Percentiles rank a stretch among this genome's conserved stretches.
These are phyloP conservation scores for Mycena galericulata DNA, from an alignment of 768 basidiomycete genomes.

Conservation along the genomic window DNA sequence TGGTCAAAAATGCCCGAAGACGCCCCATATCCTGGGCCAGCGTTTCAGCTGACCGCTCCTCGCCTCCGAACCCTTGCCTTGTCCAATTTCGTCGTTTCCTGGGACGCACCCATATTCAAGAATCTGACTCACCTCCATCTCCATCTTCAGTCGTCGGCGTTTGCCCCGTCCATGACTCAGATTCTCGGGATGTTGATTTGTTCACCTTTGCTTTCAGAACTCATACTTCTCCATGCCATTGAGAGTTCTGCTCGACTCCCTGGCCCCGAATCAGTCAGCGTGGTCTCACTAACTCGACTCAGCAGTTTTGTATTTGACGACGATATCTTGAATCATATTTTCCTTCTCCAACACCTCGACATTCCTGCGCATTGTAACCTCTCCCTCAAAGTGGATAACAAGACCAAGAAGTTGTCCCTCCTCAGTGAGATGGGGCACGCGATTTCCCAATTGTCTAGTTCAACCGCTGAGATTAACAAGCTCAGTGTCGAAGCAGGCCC, in stretches of 20 bases:
- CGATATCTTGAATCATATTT: conserved; percentile 12
- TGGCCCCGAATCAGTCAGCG: background rate
- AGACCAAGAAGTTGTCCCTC: background rate
- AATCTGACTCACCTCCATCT: conserved; percentile 23
- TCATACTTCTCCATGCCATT: conserved; percentile 10
- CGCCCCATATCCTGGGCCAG: conserved; percentile 5
- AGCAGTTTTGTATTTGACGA: conserved; percentile 6
- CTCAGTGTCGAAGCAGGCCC: conserved; percentile 2
- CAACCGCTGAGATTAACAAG: background rate
- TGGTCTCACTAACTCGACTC: conserved; percentile 3
- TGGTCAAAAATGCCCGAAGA: background rate
- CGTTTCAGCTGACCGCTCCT: conserved; percentile 11
- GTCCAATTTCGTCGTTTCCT: conserved; percentile 22
- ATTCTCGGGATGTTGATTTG: conserved; percentile 20
- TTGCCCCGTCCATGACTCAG: conserved; percentile 17
- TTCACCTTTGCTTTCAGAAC: conserved; percentile 20
- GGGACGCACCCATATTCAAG: conserved; percentile 7
- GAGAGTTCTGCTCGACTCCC: conserved; percentile 20
- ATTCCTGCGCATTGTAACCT: background rate
- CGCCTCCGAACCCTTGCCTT: conserved; percentile 9
- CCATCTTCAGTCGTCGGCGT: conserved; percentile 1
- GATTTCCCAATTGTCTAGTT: background rate
- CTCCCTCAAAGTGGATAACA: conserved; percentile 17
- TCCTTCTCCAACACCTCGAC: conserved; percentile 24
- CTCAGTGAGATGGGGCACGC: conserved; percentile 7